Evolutionary conservation across 768 basidiomycete species (phyloP), one percentile per base, ranked within the genome.

Genomic region (Russula olivacea): DNA sequence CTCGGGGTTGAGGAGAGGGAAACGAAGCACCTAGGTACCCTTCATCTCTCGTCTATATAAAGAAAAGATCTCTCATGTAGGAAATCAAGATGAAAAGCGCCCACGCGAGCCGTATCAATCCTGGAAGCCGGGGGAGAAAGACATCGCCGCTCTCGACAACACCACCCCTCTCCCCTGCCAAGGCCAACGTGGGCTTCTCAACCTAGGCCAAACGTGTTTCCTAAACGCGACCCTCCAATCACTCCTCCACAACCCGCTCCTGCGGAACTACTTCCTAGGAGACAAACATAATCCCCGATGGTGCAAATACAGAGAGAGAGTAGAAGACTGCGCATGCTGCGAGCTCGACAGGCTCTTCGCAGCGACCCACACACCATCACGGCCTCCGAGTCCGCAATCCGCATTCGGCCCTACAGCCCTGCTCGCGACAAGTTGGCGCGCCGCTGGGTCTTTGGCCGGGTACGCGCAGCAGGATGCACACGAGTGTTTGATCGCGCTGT

Each of bases 391-490:
- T 32, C 41, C 60, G 12, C 58, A 50, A 11, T 73, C 78, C 8
- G 86, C 93, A 0, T 88, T 85, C 68, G 93, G 91, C 0, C 95
- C 96, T 0, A 83, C 87, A 2, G 84, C 85, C 3, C 88, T 98
- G 71, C 81, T 98, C 9, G 80, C 86, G 15, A 86, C 89, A 30
- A 90, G 88, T 38, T 98, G 94, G 95, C 83, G 80, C 68, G 76
- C 78, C 4, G 86, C 88, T 0, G 75, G 87, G 0, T 93, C 96
- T 64, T 78, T 98, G 30, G 84, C 92, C 5, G 95, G 94, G 2
- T 93, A 98, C 70, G 85, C 91, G 0, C 96, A 98, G 72, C 96
- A 96, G 70, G 95, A 98, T 65, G 91, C 93, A 2, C 93, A 95
- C 77, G 88, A 92, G 72, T 89, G 86, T 71, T 90, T 92, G 73